Evolutionary conservation across 2,329 filamentous ascomycete genomes (phyloP), one percentile per base, ranked within the genome.

Genomic region (Stachybotrys chartarum): DNA sequence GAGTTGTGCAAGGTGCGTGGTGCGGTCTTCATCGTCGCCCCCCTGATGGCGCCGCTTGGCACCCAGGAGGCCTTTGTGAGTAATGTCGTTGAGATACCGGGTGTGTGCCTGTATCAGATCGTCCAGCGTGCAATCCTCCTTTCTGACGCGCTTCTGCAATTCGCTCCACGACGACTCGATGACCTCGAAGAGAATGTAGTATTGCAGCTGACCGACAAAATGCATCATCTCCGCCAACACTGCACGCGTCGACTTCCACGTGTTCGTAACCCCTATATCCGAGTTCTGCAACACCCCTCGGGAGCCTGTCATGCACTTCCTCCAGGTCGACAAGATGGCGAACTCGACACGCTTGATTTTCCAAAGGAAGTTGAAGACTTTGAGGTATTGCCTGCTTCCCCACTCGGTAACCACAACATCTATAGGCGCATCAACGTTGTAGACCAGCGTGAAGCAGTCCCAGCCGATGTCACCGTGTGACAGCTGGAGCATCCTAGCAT

Each of bases 321-420:
- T 86, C 92, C 94, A 99, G 46, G 91, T 94, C 12, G 88, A 91
- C 6, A 88, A 83, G 1, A 99, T 82, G 0, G 90, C 92, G 66
- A 97, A 99, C 67, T 99, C 94, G 53, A 99, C 94, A 31, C 94
- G 87, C 74, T 99, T 99, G 66, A 99, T 91, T 59, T 94, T 87
- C 93, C 94, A 99, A 3, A 99, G 81, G 67, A 99, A 97, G 72
- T 99, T 99, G 81, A 99, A 99, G 10, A 99, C 91, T 69, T 97
- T 97, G 63, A 99, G 86, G 68, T 99, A 99, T 68, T 99, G 93
- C 24, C 93, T 89, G 61, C 90, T 93, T 50, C 91, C 92, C 84
- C 92, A 97, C 47, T 95, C 91, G 0, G 93, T 97, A 45, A 99
- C 91, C 51, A 99, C 92, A 31, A 99, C 94, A 68, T 99, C 94